phyloP scores from a whole-genome alignment of 2,329 filamentous ascomycete genomes.

The Sclerotinia nivalis region DNA sequence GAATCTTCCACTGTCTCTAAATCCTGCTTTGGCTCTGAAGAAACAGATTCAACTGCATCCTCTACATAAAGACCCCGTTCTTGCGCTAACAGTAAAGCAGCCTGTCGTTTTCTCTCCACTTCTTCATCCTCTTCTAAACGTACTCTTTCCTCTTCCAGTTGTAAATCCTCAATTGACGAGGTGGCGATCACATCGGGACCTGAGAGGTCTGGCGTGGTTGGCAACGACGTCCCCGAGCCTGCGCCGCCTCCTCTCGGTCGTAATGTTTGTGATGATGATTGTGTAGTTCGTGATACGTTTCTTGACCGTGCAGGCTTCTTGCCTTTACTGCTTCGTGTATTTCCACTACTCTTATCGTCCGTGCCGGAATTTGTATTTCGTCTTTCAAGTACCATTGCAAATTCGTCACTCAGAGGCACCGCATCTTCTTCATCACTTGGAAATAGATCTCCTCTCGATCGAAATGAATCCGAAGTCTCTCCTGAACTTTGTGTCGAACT shows the following conservation, averaged over 20 bases:
- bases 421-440: conserved; percentile 86
- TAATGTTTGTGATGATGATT: conserved; percentile 37
- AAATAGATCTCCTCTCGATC: conserved; percentile 86
- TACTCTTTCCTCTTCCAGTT: conserved; percentile 52
- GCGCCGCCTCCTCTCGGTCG: conserved; percentile 27
- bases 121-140: conserved; percentile 53
- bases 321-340: conserved; percentile 60
- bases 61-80: conserved; percentile 51
- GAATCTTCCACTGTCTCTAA: conserved; percentile 23
- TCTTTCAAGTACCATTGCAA: conserved; percentile 78
- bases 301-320: conserved; percentile 50
- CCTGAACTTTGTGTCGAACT: conserved; percentile 80
- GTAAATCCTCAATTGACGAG: conserved; percentile 54
- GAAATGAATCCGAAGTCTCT: conserved; percentile 80
- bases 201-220: conserved; percentile 39
- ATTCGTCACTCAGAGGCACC: conserved; percentile 88
- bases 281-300: conserved; percentile 55
- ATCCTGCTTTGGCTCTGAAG: conserved; percentile 32
- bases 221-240: conserved; percentile 38
- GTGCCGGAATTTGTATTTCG: conserved; percentile 57
- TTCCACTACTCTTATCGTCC: conserved; percentile 72
- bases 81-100: conserved; percentile 53
- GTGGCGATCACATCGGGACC: conserved; percentile 44
- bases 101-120: conserved; percentile 53
- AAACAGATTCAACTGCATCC: conserved; percentile 27